These are phyloP conservation scores for Geotrichum citri-aurantii DNA, from an alignment of 1,139 yeast genomes.

Conservation along the genomic window DNA sequence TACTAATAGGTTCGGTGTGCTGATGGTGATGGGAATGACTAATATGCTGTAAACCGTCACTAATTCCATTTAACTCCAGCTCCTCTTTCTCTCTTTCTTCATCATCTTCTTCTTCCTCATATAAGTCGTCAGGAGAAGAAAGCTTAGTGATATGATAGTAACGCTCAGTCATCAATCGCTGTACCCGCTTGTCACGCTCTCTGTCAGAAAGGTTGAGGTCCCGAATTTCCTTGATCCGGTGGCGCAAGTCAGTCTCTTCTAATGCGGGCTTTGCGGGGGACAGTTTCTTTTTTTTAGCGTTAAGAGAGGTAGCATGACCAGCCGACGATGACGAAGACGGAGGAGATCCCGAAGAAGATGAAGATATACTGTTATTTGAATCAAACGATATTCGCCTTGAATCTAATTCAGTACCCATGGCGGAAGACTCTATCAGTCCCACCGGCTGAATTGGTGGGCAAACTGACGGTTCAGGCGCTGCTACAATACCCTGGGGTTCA, in stretches of 20 bases:
- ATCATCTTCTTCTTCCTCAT: constrained; percentile 22
- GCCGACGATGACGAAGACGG: not conserved
- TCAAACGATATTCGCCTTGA: constrained; percentile 10
- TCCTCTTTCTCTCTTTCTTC: constrained; percentile 27
- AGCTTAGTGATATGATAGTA: constrained; percentile 44
- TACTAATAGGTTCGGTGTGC: not conserved
- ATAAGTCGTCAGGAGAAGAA: constrained; percentile 16
- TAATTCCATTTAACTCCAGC: constrained; percentile 22
- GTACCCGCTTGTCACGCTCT: constrained; percentile 59
- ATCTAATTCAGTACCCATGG: constrained; percentile 5
- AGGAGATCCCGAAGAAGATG: constrained; percentile 14
- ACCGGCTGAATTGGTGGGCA: constrained; percentile 49
- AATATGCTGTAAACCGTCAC: constrained; percentile 21
- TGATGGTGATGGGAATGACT: constrained; percentile 17
- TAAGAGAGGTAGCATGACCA: not conserved
- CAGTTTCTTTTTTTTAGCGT: constrained; percentile 1
- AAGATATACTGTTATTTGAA: constrained; percentile 18
- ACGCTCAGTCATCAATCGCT: constrained; percentile 71
- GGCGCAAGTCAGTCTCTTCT: constrained; percentile 38
- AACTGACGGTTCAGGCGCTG: constrained; percentile 44
- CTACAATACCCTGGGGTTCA: constrained; percentile 53
- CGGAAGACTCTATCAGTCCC: constrained; percentile 36
- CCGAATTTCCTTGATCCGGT: constrained; percentile 54
- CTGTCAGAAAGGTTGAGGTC: constrained; percentile 44
- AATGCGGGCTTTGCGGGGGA: not conserved